Evolutionary conservation across 2,329 filamentous ascomycete species (phyloP).

Genomic region (Amphichorda felina): DNA sequence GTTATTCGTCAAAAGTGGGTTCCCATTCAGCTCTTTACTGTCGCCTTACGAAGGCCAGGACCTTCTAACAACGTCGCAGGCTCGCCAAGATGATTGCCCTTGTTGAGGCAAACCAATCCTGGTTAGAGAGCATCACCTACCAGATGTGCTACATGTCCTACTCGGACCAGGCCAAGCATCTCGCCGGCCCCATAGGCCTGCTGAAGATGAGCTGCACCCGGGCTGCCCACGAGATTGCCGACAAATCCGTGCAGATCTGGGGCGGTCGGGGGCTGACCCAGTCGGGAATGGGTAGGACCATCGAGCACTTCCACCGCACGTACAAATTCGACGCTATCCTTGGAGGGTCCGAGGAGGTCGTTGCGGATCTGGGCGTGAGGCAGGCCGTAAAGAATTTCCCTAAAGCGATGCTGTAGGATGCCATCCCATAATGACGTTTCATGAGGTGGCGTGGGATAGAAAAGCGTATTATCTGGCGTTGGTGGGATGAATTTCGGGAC

Average conservation of each 20-base stretch:
- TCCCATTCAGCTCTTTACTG: not conserved
- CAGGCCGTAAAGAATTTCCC: constrained; percentile 80
- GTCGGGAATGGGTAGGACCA: constrained; percentile 68
- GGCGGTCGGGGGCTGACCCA: constrained; percentile 72
- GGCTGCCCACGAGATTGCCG: constrained; percentile 70
- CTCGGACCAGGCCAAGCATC: constrained; percentile 58
- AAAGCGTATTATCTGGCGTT: no score
- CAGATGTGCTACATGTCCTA: constrained; percentile 85
- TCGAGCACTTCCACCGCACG: constrained; percentile 76
- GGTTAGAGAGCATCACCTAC: constrained; percentile 75
- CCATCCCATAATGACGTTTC: not conserved
- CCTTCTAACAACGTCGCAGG: constrained; percentile 21
- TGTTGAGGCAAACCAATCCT: constrained; percentile 72
- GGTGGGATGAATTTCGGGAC: no score
- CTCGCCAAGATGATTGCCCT: constrained; percentile 81
- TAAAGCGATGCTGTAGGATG: constrained; percentile 62
- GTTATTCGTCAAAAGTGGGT: constrained; percentile 68
- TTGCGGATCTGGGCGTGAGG: constrained; percentile 69
- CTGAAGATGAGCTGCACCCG: constrained; percentile 71
- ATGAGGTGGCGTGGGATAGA: not conserved
- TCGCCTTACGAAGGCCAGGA: not conserved
- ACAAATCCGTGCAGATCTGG: constrained; percentile 77
- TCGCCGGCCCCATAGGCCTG: constrained; percentile 72
- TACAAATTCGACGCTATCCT: constrained; percentile 75
- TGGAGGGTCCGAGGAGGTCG: constrained; percentile 72